Evolutionary conservation across 2,329 filamentous ascomycete species (phyloP).

Genomic region (Penicillium vulpinum): DNA sequence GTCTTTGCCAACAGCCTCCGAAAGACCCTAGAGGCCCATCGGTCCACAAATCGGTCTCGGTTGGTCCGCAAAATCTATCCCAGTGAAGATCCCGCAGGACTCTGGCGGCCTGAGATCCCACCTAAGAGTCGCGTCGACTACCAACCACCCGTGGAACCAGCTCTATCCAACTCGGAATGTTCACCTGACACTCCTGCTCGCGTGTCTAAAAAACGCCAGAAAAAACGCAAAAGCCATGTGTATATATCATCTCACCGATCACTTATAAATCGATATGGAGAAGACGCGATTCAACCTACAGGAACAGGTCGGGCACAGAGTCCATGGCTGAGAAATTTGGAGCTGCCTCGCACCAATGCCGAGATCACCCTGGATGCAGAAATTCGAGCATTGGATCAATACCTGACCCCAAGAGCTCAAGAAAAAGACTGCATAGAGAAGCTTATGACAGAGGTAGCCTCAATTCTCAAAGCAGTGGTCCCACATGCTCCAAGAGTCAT

Average conservation of each 20-base stretch:
- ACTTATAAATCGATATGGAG: background rate
- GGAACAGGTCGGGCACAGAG: slow-evolving; percentile 21
- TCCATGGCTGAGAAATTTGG: slow-evolving; percentile 35
- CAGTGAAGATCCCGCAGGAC: slow-evolving; percentile 13
- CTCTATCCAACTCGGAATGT: background rate
- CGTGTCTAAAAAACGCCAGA: slow-evolving; percentile 4
- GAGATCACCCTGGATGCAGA: slow-evolving; percentile 44
- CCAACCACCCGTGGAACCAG: slow-evolving; percentile 6
- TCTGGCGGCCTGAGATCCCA: slow-evolving; percentile 19
- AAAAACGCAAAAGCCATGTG: background rate
- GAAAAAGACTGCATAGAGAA: slow-evolving; percentile 41
- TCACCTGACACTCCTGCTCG: background rate
- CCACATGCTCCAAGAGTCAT: slow-evolving; percentile 46
- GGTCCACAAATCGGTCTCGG: slow-evolving; percentile 38
- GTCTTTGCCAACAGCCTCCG: slow-evolving; percentile 37
- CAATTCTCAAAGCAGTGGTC: slow-evolving; percentile 28
- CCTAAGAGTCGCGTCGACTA: slow-evolving; percentile 17
- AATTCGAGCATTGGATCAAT: slow-evolving; percentile 48
- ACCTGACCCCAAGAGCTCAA: slow-evolving; percentile 43
- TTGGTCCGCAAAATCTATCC: slow-evolving; percentile 36
- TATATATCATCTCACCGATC: background rate
- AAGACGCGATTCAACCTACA: slow-evolving; percentile 13
- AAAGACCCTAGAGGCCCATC: slow-evolving; percentile 46
- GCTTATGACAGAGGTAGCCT: slow-evolving; percentile 31
- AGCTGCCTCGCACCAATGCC: slow-evolving; percentile 26